These are phyloP conservation scores for Beauveria bassiana DNA, from an alignment of 2,329 filamentous ascomycete genomes.

Conservation along the genomic window DNA sequence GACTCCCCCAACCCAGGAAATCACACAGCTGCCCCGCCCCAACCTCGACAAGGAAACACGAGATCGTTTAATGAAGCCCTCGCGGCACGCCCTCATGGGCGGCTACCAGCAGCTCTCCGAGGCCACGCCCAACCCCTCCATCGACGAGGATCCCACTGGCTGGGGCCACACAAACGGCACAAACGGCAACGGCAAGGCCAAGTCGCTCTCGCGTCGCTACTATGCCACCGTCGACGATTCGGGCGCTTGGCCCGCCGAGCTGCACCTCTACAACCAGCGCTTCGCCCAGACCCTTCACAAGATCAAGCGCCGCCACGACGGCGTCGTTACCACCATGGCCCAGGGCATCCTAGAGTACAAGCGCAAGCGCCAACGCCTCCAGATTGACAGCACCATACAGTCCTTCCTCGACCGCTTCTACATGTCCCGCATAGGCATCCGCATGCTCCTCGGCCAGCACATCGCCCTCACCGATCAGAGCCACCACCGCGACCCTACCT, in stretches of 20 bases:
- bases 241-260: slow-evolving; percentile 84
- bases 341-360: slow-evolving; percentile 99
- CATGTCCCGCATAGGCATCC: slow-evolving; percentile 98
- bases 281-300: slow-evolving; percentile 84
- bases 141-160: slow-evolving; percentile 70
- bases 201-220: slow-evolving; percentile 55
- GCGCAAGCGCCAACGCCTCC: slow-evolving; percentile 89
- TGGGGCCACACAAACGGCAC: slow-evolving; percentile 35
- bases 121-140: slow-evolving; percentile 82
- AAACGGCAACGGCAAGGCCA: slow-evolving; percentile 38
- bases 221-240: slow-evolving; percentile 88
- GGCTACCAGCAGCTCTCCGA: slow-evolving; percentile 63
- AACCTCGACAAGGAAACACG: slow-evolving; percentile 67
- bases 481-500: slow-evolving; percentile 80
- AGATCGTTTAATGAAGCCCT: slow-evolving; percentile 66
- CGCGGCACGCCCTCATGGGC: slow-evolving; percentile 46
- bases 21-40: slow-evolving; percentile 77
- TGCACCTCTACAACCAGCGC: slow-evolving; percentile 86
- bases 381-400: slow-evolving; percentile 96
- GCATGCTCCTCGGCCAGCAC: slow-evolving; percentile 98
- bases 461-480: slow-evolving; percentile 93
- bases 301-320: slow-evolving; percentile 93
- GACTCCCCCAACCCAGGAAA: slow-evolving; percentile 56
- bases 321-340: slow-evolving; percentile 95
- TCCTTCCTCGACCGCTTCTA: slow-evolving; percentile 98